Evolutionary conservation across 768 basidiomycete species (phyloP), one percentile per base, ranked within the genome.

Genomic region (Kwoniella mangroviensis): DNA sequence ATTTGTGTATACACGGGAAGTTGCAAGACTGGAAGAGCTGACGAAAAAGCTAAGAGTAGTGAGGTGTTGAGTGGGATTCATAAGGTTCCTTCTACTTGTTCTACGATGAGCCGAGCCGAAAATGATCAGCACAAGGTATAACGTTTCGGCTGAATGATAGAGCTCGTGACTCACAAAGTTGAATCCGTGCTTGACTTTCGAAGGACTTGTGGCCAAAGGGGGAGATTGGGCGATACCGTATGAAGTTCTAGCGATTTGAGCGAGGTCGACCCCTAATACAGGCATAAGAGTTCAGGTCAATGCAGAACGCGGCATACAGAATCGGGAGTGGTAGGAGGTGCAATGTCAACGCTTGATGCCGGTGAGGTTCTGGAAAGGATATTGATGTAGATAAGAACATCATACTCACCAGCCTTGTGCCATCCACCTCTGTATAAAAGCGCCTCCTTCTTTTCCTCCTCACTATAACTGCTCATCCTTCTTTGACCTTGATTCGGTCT

Each of bases 181-280:
- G 59, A 66, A 69, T 19, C 64, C 73, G 21, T 49, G 55, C 72
- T 79, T 82, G 72, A 67, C 67, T 70, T 77, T 79, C 67, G 77
- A 76, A 55, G 78, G 79, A 69, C 80, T 76, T 59, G 84, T 78
- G 54, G 77, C 67, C 49, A 80, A 65, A 86, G 90, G 72, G 88
- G 90, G 69, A 83, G 84, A 71, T 88, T 88, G 79, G 43, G 81
- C 75, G 53, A 84, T 79, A n/a, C 83, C 93, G 69, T 86, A 87
- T 10, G 92, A 93, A 66, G 92, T 92, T 75, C 92, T 89, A 15
- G 93, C 93, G 76, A 95, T 94, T 65, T 90, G 86, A 42, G 87
- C 86, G 68, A 95, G 87, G 83, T 94, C 91, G 53, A 88, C 84
- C 69, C 59, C 45, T 63, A 24, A 34, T 34, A 34, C 34, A 34